Conservation (phyloP, 2,329 filamentous ascomycete genomes). For the Trichoderma breve region DNA sequence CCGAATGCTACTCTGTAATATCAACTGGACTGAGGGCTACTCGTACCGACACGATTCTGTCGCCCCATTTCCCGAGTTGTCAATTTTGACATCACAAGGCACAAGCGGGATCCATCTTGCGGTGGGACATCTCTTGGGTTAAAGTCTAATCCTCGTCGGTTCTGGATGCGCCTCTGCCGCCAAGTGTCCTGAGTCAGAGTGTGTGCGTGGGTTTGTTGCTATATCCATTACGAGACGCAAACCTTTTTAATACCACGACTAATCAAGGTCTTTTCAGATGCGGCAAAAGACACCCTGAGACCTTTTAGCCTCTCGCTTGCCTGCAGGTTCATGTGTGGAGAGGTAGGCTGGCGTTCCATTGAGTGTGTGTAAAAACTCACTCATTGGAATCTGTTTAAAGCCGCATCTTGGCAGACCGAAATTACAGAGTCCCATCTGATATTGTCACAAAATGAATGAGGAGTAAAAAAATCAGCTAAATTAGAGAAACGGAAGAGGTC, state of each 20-base stretch:
- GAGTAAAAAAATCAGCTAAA: background rate
- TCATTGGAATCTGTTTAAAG: background rate
- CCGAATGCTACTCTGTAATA: background rate
- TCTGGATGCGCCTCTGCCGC: conserved; percentile 16
- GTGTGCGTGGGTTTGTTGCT: background rate
- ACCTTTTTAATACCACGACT: background rate
- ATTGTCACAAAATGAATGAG: background rate
- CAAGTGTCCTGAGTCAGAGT: conserved; percentile 9
- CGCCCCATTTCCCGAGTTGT: conserved; percentile 5
- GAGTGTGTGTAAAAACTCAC: background rate
- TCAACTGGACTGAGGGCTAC: background rate
- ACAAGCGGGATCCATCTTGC: conserved; percentile 3
- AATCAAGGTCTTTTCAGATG: background rate
- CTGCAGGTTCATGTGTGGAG: background rate
- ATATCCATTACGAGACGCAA: conserved; percentile 15
- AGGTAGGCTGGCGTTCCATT: background rate
- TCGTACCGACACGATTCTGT: background rate
- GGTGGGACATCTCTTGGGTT: conserved; percentile 2
- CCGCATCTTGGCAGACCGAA: background rate
- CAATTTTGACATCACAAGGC: conserved; percentile 11
- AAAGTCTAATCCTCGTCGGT: background rate
- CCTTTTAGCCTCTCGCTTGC: conserved; percentile 4
- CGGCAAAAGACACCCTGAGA: background rate
- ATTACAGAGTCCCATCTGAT: background rate
- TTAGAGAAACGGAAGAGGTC: background rate